Evolutionary conservation across 768 basidiomycete species (phyloP).

Genomic region (Naganishia antarctica): DNA sequence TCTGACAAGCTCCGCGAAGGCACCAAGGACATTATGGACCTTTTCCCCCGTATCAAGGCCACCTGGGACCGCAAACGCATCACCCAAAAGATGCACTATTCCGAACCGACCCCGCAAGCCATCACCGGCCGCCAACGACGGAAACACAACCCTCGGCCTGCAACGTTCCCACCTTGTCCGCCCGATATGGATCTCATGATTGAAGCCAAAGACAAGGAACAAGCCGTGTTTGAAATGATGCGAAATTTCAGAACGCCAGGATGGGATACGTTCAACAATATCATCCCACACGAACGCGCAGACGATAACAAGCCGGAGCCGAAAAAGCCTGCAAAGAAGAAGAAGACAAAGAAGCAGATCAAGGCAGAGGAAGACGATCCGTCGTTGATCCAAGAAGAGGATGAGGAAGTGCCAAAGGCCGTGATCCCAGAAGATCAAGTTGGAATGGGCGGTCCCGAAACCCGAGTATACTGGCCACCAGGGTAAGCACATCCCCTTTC

Average conservation of each 20-base stretch:
- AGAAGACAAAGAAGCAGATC: conserved; percentile 29
- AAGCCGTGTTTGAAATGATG: conserved; percentile 74
- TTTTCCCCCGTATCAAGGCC: conserved; percentile 57
- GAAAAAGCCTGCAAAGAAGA: conserved; percentile 20
- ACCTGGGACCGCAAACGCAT: conserved; percentile 75
- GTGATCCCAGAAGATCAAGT: conserved; percentile 28
- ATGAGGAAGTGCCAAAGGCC: conserved; percentile 15
- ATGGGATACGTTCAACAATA: conserved; percentile 32
- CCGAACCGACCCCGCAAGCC: conserved; percentile 56
- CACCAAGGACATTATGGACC: conserved; percentile 27
- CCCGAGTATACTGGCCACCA: conserved; percentile 30
- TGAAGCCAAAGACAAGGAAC: conserved; percentile 63
- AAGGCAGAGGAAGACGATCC: conserved; percentile 29
- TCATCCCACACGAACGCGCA: conserved; percentile 24
- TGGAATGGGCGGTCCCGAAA: conserved; percentile 27
- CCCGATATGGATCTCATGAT: conserved; percentile 69
- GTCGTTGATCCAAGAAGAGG: conserved; percentile 20
- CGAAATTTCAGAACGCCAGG: conserved; percentile 24
- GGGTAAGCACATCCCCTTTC: conserved; percentile 3
- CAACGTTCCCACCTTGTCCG: conserved; percentile 20
- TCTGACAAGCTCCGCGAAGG: conserved; percentile 27
- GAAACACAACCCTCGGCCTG: conserved; percentile 44
- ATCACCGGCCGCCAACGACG: conserved; percentile 57
- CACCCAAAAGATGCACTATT: conserved; percentile 84
- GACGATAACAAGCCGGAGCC: conserved; percentile 31